phyloP scores from a whole-genome alignment of 2,329 filamentous ascomycete genomes.

The Rachicladosporium sp. region DNA sequence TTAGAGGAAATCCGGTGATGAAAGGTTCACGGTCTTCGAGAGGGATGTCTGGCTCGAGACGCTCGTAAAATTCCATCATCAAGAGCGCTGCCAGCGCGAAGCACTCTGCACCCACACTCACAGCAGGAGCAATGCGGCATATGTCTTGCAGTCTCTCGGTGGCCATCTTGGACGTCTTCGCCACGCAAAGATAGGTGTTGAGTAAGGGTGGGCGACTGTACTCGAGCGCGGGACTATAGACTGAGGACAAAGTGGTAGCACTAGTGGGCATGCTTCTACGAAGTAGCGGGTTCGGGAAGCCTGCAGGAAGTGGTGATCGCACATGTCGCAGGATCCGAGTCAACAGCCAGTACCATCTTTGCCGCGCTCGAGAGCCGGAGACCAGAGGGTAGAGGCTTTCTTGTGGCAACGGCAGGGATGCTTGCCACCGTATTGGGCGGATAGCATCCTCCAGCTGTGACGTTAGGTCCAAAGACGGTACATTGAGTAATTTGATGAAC shows the following conservation, averaged over 20 bases:
- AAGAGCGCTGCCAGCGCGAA: conserved; percentile 34
- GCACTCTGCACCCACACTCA: conserved; percentile 32
- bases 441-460: conserved; percentile 12
- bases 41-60: conserved; percentile 17
- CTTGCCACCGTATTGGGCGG: conserved; percentile 13
- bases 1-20: conserved; percentile 34
- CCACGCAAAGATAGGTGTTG: conserved; percentile 22
- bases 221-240: conserved; percentile 26
- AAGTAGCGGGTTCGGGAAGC: conserved; percentile 31
- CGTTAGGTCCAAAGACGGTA: conserved; percentile 12
- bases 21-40: conserved; percentile 25
- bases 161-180: conserved; percentile 20
- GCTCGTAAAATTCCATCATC: conserved; percentile 35
- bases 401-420: conserved; percentile 30
- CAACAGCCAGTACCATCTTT: conserved; percentile 37
- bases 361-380: conserved; percentile 24
- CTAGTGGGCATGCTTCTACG: conserved; percentile 8
- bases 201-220: conserved; percentile 28
- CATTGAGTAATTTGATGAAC: conserved; percentile 28
- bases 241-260: conserved; percentile 17
- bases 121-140: conserved; percentile 23
- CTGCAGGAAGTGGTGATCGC: conserved; percentile 25
- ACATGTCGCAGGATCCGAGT: conserved; percentile 33
- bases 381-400: conserved; percentile 35
- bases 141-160: conserved; percentile 27